Conservation (phyloP, 148 eudicot genomes). For the Arctostaphylos glauca region DNA sequence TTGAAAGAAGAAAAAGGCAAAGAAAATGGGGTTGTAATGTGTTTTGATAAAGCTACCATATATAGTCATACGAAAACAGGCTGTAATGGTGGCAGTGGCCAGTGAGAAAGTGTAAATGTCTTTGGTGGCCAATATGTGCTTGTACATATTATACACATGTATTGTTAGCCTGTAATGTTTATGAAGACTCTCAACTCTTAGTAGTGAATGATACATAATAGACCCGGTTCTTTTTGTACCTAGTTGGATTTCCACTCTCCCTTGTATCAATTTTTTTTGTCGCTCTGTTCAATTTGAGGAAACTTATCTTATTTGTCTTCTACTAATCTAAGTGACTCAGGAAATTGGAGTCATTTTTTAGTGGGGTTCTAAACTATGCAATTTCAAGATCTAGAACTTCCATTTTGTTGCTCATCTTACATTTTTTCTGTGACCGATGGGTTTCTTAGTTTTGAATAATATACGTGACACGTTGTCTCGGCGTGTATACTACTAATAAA, state of each 20-base stretch:
- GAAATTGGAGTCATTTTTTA: too few species aligned
- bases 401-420: too few species aligned
- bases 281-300: neutral
- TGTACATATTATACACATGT: too few species aligned
- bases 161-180: neutral
- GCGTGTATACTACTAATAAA: too few species aligned
- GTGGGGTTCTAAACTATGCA: too few species aligned
- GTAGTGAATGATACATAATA: too few species aligned
- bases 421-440: too few species aligned
- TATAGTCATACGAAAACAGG: neutral
- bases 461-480: too few species aligned
- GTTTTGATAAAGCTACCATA: neutral
- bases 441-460: too few species aligned
- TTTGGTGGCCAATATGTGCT: neutral
- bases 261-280: neutral
- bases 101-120: neutral
- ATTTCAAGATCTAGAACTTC: too few species aligned
- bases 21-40: neutral
- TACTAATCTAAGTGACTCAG: neutral
- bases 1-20: neutral
- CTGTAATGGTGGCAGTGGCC: neutral
- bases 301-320: neutral
- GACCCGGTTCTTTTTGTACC: neutral
- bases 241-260: conserved; percentile 1
- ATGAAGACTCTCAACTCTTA: neutral